Evolutionary conservation across 2,329 filamentous ascomycete genomes (phyloP).

Genomic region (Fusarium kyushuense): DNA sequence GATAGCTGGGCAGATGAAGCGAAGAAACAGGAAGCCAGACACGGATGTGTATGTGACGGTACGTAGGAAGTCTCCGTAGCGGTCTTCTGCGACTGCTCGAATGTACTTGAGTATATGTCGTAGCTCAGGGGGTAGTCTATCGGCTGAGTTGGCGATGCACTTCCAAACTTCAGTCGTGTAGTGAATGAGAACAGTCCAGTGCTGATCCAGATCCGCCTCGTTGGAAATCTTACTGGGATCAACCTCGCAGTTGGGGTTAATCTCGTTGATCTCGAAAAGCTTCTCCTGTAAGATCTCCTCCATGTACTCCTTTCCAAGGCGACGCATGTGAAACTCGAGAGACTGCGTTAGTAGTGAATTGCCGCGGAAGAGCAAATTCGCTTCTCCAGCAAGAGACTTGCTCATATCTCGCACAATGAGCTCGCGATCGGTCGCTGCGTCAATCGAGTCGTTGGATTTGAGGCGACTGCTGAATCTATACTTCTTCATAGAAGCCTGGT

Average conservation of each 20-base stretch:
- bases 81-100: constrained; percentile 90
- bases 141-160: constrained; percentile 80
- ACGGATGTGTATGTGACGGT: constrained; percentile 94
- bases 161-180: constrained; percentile 89
- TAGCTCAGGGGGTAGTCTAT: constrained; percentile 82
- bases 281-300: constrained; percentile 89
- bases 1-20: constrained; percentile 97
- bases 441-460: constrained; percentile 76
- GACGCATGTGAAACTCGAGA: constrained; percentile 94
- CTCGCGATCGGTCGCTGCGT: constrained; percentile 74
- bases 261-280: constrained; percentile 88
- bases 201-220: constrained; percentile 79
- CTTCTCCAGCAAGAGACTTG: constrained; percentile 84
- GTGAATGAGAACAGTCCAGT: constrained; percentile 82
- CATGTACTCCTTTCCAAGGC: constrained; percentile 91
- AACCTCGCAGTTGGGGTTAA: constrained; percentile 93
- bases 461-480: constrained; percentile 77
- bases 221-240: constrained; percentile 81
- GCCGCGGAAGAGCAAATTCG: constrained; percentile 93
- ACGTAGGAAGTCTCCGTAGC: constrained; percentile 91
- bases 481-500: constrained; percentile 80
- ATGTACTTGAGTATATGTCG: constrained; percentile 91
- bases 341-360: constrained; percentile 95
- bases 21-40: constrained; percentile 91
- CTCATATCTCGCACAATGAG: constrained; percentile 80